Conservation (phyloP, 306 rosid species). For the Abrus precatorius region DNA sequence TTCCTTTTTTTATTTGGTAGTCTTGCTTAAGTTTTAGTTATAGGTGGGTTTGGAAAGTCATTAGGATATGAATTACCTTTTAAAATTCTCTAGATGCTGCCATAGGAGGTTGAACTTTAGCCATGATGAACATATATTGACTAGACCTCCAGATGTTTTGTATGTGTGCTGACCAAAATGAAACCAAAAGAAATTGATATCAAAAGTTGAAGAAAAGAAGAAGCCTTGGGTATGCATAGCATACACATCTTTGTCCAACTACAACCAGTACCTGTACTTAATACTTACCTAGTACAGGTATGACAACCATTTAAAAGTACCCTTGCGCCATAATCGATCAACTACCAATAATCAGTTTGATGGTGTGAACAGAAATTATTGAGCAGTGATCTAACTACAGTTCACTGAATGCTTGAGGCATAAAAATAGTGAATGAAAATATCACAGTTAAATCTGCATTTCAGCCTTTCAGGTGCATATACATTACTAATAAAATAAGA, state of each 20-base stretch:
- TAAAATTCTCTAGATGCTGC: neutral
- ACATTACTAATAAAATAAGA: slow-evolving; percentile 18
- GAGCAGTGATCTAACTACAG: neutral
- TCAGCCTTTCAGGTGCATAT: neutral
- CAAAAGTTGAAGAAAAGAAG: slow-evolving; percentile 5
- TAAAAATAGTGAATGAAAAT: neutral
- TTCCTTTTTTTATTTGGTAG: neutral
- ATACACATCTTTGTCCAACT: neutral
- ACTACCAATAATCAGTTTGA: slow-evolving; percentile 1
- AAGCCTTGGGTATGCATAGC: neutral
- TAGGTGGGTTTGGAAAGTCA: slow-evolving; percentile 2
- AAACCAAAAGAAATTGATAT: slow-evolving; percentile 1
- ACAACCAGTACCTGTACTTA: neutral
- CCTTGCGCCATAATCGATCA: slow-evolving; percentile 1
- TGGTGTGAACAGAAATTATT: slow-evolving; percentile 37
- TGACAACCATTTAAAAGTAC: slow-evolving; percentile 16
- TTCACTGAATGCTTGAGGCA: slow-evolving; percentile 14
- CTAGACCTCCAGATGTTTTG: slow-evolving; percentile 1
- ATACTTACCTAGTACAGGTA: neutral
- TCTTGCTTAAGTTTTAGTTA: slow-evolving; percentile 1
- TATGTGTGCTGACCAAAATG: neutral
- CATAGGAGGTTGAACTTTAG: slow-evolving; percentile 10
- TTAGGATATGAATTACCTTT: neutral
- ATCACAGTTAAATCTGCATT: slow-evolving; percentile 9
- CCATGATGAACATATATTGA: neutral